Evolutionary conservation across 331 rosid species (phyloP).

Genomic region (Prunus yedoensis): DNA sequence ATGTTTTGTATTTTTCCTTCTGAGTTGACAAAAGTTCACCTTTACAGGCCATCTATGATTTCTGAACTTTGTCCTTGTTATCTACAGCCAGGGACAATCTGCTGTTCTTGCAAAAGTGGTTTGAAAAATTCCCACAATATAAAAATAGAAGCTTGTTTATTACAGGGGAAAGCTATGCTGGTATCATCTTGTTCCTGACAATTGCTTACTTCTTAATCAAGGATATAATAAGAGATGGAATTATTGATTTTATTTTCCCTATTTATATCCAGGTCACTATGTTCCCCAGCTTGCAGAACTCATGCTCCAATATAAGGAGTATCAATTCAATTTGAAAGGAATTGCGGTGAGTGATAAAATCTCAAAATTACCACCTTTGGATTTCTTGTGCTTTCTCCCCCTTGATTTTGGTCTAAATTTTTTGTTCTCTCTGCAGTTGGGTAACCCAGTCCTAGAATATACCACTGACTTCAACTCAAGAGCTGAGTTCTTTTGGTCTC

Average conservation of each 20-base stretch:
- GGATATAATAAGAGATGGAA: not conserved
- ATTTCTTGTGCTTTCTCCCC: not conserved
- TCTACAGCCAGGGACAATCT: constrained; percentile 80
- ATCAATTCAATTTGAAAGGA: constrained; percentile 78
- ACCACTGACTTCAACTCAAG: constrained; percentile 90
- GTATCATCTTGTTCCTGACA: constrained; percentile 30
- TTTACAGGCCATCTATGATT: constrained; percentile 18
- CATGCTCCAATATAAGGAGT: constrained; percentile 64
- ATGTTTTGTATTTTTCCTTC: constrained; percentile 19
- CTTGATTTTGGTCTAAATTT: not conserved
- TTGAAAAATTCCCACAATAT: constrained; percentile 71
- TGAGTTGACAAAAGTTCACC: constrained; percentile 22
- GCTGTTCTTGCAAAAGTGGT: constrained; percentile 81
- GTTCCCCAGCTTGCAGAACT: constrained; percentile 95
- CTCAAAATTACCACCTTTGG: not conserved
- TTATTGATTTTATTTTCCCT: too few relatives aligned
- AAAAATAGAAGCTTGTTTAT: constrained; percentile 71
- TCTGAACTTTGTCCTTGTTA: constrained; percentile 29
- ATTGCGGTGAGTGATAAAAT: constrained; percentile 63
- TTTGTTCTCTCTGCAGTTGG: constrained; percentile 53
- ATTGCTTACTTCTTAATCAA: not conserved
- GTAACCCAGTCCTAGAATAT: constrained; percentile 86
- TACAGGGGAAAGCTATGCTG: constrained; percentile 97
- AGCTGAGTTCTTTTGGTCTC: constrained; percentile 92
- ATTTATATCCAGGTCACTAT: constrained; percentile 62